These are phyloP conservation scores for Akanthomyces uredinophilus DNA, from an alignment of 2,329 filamentous ascomycete species.

Conservation along the genomic window DNA sequence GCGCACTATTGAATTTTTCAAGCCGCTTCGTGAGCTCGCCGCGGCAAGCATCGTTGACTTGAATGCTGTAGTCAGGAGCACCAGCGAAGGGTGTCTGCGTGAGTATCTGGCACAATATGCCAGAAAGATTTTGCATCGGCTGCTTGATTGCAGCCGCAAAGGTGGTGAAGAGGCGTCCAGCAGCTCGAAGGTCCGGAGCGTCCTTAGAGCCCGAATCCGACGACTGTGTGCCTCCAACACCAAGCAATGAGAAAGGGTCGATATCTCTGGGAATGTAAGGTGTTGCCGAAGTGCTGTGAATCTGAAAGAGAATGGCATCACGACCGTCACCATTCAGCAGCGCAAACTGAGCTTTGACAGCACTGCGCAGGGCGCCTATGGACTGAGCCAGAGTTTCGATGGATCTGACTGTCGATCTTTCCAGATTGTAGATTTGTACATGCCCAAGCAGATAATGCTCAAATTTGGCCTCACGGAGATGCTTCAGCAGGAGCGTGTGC, in stretches of 20 bases:
- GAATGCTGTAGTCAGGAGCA: slow-evolving; percentile 59
- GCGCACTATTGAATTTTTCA: slow-evolving; percentile 64
- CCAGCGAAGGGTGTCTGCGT: slow-evolving; percentile 73
- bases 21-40: slow-evolving; percentile 71
- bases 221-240: neutral
- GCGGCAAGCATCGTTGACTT: slow-evolving; percentile 69
- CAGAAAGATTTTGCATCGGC: slow-evolving; percentile 84
- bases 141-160: slow-evolving; percentile 83
- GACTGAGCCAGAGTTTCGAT: slow-evolving; percentile 79
- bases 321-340: slow-evolving; percentile 53
- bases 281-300: neutral
- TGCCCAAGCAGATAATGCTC: slow-evolving; percentile 76
- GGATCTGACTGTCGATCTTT: slow-evolving; percentile 71
- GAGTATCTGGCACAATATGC: slow-evolving; percentile 76
- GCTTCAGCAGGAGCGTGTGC: slow-evolving; percentile 60
- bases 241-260: neutral
- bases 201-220: neutral
- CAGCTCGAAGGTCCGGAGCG: neutral
- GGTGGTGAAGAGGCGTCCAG: neutral
- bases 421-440: slow-evolving; percentile 68
- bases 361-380: slow-evolving; percentile 79
- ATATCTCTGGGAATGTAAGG: neutral
- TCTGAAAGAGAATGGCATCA: slow-evolving; percentile 6
- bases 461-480: slow-evolving; percentile 74
- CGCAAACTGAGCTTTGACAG: slow-evolving; percentile 78